Conservation (phyloP, 202 grass and related monocot genomes). For the Alloteropsis angusta region DNA sequence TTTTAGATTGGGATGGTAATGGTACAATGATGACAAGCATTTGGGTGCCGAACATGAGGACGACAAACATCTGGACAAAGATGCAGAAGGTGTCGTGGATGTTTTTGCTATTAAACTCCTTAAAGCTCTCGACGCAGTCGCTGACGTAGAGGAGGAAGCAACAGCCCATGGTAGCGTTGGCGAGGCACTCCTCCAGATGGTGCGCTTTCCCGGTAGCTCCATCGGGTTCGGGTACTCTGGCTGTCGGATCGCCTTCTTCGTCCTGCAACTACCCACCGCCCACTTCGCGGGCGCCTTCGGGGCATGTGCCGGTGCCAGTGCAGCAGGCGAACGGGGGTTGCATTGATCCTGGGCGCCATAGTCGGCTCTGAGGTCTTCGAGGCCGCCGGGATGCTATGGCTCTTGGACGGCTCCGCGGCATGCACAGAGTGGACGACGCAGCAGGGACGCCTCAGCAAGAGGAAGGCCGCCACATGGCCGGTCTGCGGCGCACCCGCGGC, state of each 20-base stretch:
- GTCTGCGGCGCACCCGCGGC: background rate
- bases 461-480: background rate
- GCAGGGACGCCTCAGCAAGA: constrained; percentile 7
- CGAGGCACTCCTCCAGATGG: constrained; percentile 47
- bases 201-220: constrained; percentile 53
- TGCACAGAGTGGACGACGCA: constrained; percentile 21
- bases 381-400: background rate
- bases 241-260: constrained; percentile 48
- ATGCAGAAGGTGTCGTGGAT: constrained; percentile 63
- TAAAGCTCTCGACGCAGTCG: constrained; percentile 77
- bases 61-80: constrained; percentile 59
- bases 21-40: constrained; percentile 57
- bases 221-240: constrained; percentile 47
- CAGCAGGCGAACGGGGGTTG: background rate
- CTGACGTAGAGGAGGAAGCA: constrained; percentile 63
- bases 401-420: constrained; percentile 41
- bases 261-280: constrained; percentile 42
- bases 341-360: background rate
- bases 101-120: constrained; percentile 70
- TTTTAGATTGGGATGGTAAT: no score
- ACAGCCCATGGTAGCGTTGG: constrained; percentile 43
- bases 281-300: background rate
- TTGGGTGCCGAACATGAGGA: constrained; percentile 59
- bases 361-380: constrained; percentile 4
- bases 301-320: no score